Evolutionary conservation across 805 yeast species (phyloP).

Genomic region (Saccharomyces kudriavzevii): DNA sequence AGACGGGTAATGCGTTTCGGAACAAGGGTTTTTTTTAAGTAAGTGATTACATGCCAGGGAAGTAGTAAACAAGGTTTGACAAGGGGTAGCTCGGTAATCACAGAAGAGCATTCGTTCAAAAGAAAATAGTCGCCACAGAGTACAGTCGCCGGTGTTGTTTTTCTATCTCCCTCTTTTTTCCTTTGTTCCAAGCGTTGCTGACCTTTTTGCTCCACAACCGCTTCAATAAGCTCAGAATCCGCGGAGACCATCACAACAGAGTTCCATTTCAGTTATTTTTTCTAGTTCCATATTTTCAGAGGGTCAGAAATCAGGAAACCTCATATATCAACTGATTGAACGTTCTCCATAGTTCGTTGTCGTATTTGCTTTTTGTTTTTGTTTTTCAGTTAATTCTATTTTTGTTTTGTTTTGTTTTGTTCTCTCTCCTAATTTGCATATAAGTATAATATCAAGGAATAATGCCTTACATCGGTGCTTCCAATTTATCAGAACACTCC

Average conservation of each 20-base stretch:
- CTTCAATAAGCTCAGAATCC: background rate
- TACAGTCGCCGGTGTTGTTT: background rate
- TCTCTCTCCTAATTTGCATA: background rate
- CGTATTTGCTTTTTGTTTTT: background rate
- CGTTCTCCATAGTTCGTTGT: background rate
- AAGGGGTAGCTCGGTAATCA: background rate
- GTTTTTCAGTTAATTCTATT: background rate
- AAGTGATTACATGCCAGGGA: background rate
- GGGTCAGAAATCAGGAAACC: background rate
- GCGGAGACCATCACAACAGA: background rate
- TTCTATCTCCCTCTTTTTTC: background rate
- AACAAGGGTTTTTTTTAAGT: background rate
- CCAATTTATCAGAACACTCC: slow-evolving; percentile 19
- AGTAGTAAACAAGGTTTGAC: background rate
- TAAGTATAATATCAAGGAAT: background rate
- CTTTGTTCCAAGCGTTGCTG: background rate
- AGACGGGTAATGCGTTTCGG: background rate
- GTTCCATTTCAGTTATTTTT: background rate
- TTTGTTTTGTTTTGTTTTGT: background rate
- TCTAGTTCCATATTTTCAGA: background rate
- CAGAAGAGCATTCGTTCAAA: background rate
- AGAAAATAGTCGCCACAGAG: background rate
- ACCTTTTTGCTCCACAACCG: background rate
- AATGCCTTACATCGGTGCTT: slow-evolving; percentile 31
- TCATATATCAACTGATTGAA: background rate